Evolutionary conservation across 2,329 filamentous ascomycete species (phyloP).

Genomic region (Xylaria sp.): DNA sequence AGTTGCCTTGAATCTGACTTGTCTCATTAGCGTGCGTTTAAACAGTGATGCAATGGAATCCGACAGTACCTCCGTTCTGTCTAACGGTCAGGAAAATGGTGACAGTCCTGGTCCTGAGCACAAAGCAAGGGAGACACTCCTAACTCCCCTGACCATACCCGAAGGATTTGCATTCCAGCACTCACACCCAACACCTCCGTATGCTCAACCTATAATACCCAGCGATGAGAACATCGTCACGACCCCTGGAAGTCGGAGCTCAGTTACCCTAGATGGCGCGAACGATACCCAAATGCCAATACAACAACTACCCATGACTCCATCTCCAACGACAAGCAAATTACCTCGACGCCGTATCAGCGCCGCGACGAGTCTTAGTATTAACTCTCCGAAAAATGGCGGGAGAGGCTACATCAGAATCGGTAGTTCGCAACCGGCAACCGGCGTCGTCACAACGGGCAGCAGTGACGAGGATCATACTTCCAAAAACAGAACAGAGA

Average conservation of each 20-base stretch:
- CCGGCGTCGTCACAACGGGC: conserved; percentile 52
- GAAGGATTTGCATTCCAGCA: conserved; percentile 33
- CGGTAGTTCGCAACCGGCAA: conserved; percentile 52
- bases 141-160: conserved; percentile 22
- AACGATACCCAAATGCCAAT: conserved; percentile 26
- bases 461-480: conserved; percentile 43
- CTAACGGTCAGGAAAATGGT: conserved; percentile 43
- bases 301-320: conserved; percentile 24
- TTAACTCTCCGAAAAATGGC: conserved; percentile 53
- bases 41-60: conserved; percentile 49
- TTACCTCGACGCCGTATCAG: conserved; percentile 45
- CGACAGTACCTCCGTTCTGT: conserved; percentile 44
- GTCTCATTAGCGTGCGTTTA: conserved; percentile 38
- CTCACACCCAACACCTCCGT: conserved; percentile 34
- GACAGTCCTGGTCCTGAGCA: conserved; percentile 37
- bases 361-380: conserved; percentile 53
- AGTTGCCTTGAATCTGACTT: conserved; percentile 8
- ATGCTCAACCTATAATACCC: conserved; percentile 37
- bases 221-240: conserved; percentile 38
- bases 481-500: conserved; percentile 8
- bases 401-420: conserved; percentile 55
- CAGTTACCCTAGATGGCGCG: conserved; percentile 36
- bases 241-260: conserved; percentile 36
- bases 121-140: conserved; percentile 44
- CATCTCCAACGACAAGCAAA: conserved; percentile 39